These are phyloP conservation scores for Ophiostoma sp. DNA, from an alignment of 2,329 filamentous ascomycete species.

Conservation along the genomic window DNA sequence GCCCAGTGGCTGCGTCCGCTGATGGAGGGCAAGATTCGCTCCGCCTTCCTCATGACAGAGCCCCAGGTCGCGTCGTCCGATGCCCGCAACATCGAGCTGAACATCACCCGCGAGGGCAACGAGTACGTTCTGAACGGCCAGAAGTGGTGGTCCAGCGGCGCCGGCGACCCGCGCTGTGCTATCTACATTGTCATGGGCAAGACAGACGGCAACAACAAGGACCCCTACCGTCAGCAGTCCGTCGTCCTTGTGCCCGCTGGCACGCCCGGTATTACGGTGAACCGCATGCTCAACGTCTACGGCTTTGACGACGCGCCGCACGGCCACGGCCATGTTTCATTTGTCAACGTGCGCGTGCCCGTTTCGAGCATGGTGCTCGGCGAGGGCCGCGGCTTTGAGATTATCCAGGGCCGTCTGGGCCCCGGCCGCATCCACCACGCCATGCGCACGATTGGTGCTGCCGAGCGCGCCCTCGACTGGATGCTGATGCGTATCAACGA, in stretches of 20 bases:
- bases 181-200: slow-evolving; percentile 98
- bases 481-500: slow-evolving; percentile 94
- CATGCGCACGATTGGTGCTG: slow-evolving; percentile 88
- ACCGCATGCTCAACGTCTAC: slow-evolving; percentile 90
- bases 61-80: slow-evolving; percentile 82
- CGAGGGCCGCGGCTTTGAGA: slow-evolving; percentile 91
- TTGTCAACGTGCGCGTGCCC: slow-evolving; percentile 85
- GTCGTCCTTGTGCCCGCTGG: slow-evolving; percentile 81
- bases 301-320: slow-evolving; percentile 98
- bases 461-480: slow-evolving; percentile 89
- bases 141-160: slow-evolving; percentile 99
- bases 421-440: slow-evolving; percentile 96
- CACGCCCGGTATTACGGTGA: slow-evolving; percentile 80
- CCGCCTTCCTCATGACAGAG: slow-evolving; percentile 91
- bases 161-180: slow-evolving; percentile 85
- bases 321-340: slow-evolving; percentile 88
- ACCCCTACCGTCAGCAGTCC: slow-evolving; percentile 85
- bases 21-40: slow-evolving; percentile 77
- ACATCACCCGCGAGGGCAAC: slow-evolving; percentile 75
- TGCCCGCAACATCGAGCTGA: slow-evolving; percentile 85
- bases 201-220: slow-evolving; percentile 66
- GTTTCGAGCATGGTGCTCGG: slow-evolving; percentile 80
- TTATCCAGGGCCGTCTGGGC: slow-evolving; percentile 93
- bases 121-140: slow-evolving; percentile 87
- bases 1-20: slow-evolving; percentile 73